Base-by-base conservation (phyloP, 257 asterid genomes). In the Ehretia macrophylla region DNA sequence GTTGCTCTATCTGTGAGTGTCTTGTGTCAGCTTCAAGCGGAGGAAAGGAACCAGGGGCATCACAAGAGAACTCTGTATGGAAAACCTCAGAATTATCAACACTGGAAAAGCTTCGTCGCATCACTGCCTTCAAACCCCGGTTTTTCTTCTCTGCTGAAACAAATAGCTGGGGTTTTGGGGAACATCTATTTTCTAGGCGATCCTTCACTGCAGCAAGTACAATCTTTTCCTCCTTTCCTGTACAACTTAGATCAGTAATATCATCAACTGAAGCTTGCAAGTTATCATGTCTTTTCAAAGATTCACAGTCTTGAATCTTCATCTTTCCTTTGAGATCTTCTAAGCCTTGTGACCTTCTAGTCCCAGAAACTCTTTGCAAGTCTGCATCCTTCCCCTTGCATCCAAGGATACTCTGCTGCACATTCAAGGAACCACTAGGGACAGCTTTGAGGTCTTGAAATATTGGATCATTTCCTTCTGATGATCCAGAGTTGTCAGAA, bases 301-400 rank as follows among this genome's bases (percentile, higher is more conserved):
- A 62, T 63, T 65, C 68, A 48, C 38, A 39, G 35, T 64, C 65
- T 46, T 23, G 72, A 69, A 59, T 42, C 51, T 59, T 64, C 38
- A 56, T 72, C 55, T 62, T 74, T 72, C 71, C 81, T 59, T 65
- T 69, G n/a, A 44, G 65, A 48, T 69, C 65, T 55, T 68, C 68
- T 39, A 58, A 39, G 49, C 49, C 50, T 21, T 22, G 59, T 17
- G 67, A 52, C 39, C 59, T 59, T 64, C 27, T 71, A 20, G 59
- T 62, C 65, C 59, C 60, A 55, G 67, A 10, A 58, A 14, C 37
- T 44, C 55, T 49, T 55, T n/a, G 59, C 22, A 17, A 63, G 23
- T 50, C 67, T 17, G 8, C 52, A 52, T 63, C 78, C 16, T 62
- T 56, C 27, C 14, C 48, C 37, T 47, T 67, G 65, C 64, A 52